phyloP scores from a whole-genome alignment of 352 stramenopile species.

The Pythium oligandrum region DNA sequence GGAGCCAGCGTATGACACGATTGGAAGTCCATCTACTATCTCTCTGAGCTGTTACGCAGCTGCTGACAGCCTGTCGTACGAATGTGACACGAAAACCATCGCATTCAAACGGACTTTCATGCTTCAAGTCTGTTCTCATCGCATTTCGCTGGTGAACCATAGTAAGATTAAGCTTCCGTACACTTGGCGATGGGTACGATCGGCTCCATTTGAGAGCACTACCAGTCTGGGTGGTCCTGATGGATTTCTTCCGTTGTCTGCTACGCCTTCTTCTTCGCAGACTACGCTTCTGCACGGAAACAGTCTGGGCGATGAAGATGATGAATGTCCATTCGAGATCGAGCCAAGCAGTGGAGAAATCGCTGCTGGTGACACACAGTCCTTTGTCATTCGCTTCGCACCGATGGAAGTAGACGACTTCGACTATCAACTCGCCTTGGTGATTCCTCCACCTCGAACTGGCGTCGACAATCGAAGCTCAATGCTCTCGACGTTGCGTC shows the following conservation, averaged over 20 bases:
- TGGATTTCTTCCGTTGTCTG: background rate
- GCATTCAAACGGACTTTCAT: slow-evolving; percentile 84
- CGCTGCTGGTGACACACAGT: slow-evolving; percentile 39
- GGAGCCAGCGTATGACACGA: slow-evolving; percentile 44
- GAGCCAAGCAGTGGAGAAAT: slow-evolving; percentile 58
- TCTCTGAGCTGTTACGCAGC: slow-evolving; percentile 59
- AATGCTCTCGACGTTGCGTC: slow-evolving; percentile 12
- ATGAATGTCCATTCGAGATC: slow-evolving; percentile 88
- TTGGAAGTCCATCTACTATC: slow-evolving; percentile 31
- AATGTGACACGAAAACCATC: slow-evolving; percentile 55
- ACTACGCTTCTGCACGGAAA: background rate
- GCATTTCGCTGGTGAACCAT: slow-evolving; percentile 60
- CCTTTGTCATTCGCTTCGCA: slow-evolving; percentile 85
- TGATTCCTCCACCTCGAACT: slow-evolving; percentile 7
- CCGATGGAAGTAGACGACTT: slow-evolving; percentile 91
- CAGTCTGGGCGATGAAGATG: slow-evolving; percentile 20
- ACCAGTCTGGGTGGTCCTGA: slow-evolving; percentile 1
- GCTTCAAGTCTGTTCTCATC: slow-evolving; percentile 78
- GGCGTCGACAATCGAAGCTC: background rate
- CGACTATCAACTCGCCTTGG: slow-evolving; percentile 59
- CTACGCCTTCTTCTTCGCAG: slow-evolving; percentile 6
- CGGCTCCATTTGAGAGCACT: background rate
- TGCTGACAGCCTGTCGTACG: slow-evolving; percentile 53
- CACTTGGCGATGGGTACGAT: slow-evolving; percentile 48
- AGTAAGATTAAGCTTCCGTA: slow-evolving; percentile 67